phyloP scores from a whole-genome alignment of 2,329 filamentous ascomycete genomes.

The Bipolaris victoriae region DNA sequence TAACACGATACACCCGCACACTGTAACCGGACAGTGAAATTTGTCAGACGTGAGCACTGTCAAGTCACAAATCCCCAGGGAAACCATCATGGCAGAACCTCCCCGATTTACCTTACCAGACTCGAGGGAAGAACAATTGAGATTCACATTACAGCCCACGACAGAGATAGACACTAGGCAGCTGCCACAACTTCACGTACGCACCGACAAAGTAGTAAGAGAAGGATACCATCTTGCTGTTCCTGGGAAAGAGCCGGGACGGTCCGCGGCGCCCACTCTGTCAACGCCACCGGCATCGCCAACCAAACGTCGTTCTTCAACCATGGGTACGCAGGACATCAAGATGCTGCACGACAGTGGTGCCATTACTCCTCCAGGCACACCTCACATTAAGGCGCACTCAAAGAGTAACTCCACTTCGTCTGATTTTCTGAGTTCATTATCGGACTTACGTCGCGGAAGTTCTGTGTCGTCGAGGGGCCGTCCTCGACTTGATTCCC shows the following conservation, averaged over 20 bases:
- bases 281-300: conserved; percentile 40
- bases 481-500: conserved; percentile 14
- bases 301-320: conserved; percentile 22
- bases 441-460: conserved; percentile 29
- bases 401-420: conserved; percentile 29
- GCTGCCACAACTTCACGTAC: conserved; percentile 22
- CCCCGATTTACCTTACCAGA: conserved; percentile 15
- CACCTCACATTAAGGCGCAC: conserved; percentile 34
- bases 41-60: conserved; percentile 16
- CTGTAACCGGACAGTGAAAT: conserved; percentile 18
- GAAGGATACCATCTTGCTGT: conserved; percentile 15
- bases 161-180: conserved; percentile 11
- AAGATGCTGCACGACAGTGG: conserved; percentile 25
- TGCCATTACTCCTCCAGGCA: conserved; percentile 37
- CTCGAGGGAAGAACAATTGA: conserved; percentile 2
- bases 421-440: conserved; percentile 23
- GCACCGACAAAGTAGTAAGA: conserved; percentile 12
- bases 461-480: conserved; percentile 28
- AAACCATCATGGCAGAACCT: conserved; percentile 20
- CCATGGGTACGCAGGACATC: conserved; percentile 22
- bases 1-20: conserved; percentile 12
- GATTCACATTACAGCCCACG: conserved; percentile 1
- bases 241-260: conserved; percentile 6
- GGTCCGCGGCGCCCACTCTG: conserved; percentile 11
- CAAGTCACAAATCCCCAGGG: conserved; percentile 7